Percentiles rank a stretch among this genome's conserved stretches.
Conservation (phyloP, 305 asterid genomes). For the Coffea humblotiana region DNA sequence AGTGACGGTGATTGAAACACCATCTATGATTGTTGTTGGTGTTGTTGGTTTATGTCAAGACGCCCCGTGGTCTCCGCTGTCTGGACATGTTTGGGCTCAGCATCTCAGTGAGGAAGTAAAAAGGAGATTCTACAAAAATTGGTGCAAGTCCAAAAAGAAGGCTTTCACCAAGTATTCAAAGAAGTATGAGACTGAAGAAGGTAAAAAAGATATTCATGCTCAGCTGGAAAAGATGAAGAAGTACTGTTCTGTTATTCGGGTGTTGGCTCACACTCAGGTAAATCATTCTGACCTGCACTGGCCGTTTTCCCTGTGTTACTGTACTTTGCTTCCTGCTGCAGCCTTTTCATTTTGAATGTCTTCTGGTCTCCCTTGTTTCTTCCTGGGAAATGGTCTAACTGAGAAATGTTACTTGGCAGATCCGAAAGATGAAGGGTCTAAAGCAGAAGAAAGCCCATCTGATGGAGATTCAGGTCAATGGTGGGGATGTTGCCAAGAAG, state of each 20-base stretch:
- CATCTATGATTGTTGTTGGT: slow-evolving; percentile 86
- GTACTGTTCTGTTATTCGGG: slow-evolving; percentile 63
- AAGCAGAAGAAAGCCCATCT: slow-evolving; percentile 82
- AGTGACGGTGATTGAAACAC: slow-evolving; percentile 76
- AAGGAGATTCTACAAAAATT: slow-evolving; percentile 86
- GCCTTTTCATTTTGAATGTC: neutral
- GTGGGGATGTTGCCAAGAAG: slow-evolving; percentile 81
- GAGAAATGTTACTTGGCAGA: slow-evolving; percentile 75
- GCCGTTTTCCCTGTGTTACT: neutral
- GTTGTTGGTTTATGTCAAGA: slow-evolving; percentile 80
- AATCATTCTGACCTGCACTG: neutral
- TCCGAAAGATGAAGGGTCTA: slow-evolving; percentile 82
- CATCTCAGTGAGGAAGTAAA: slow-evolving; percentile 79
- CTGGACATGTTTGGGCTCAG: slow-evolving; percentile 84
- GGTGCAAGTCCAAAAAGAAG: slow-evolving; percentile 87
- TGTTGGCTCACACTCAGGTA: slow-evolving; percentile 86
- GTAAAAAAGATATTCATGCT: slow-evolving; percentile 61
- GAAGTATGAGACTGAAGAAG: slow-evolving; percentile 68
- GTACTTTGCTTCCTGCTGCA: neutral
- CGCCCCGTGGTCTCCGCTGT: slow-evolving; percentile 86
- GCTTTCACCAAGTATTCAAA: slow-evolving; percentile 72
- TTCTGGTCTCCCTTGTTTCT: neutral
- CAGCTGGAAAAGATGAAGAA: slow-evolving; percentile 79
- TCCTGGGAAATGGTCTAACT: neutral
- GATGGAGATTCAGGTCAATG: slow-evolving; percentile 79